A percentile compares a stretch with the other conserved stretches of the same genome.
phyloP scores from a whole-genome alignment of 2,329 filamentous ascomycete species.

The Colletotrichum musae region DNA sequence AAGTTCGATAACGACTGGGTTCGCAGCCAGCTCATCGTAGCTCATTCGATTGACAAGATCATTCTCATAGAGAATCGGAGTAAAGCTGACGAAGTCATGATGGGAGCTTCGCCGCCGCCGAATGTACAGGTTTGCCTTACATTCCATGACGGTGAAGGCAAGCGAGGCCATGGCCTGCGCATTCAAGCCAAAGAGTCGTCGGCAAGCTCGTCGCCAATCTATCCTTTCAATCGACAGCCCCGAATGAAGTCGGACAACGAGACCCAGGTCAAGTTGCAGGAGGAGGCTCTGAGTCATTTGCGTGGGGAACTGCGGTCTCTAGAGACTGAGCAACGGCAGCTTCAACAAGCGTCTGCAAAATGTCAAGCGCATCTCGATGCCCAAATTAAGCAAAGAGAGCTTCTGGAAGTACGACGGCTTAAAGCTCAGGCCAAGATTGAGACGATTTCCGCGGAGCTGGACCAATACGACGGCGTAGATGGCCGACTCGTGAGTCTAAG shows the following conservation, averaged over 20 bases:
- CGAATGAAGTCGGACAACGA: slow-evolving; percentile 87
- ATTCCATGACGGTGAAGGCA: slow-evolving; percentile 69
- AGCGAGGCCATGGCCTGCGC: slow-evolving; percentile 45
- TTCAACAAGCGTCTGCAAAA: slow-evolving; percentile 63
- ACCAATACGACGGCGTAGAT: slow-evolving; percentile 77
- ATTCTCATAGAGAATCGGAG: slow-evolving; percentile 79
- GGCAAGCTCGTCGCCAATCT: slow-evolving; percentile 55
- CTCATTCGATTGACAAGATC: slow-evolving; percentile 85
- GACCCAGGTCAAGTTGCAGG: slow-evolving; percentile 71
- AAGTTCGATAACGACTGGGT: slow-evolving; percentile 87
- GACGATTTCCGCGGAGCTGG: slow-evolving; percentile 70
- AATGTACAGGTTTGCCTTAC: slow-evolving; percentile 84
- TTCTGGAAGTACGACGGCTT: slow-evolving; percentile 69
- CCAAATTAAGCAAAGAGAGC: slow-evolving; percentile 51
- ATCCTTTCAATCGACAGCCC: slow-evolving; percentile 66
- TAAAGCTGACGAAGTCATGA: slow-evolving; percentile 80
- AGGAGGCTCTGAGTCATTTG: slow-evolving; percentile 67
- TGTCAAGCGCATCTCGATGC: slow-evolving; percentile 63
- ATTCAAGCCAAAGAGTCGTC: slow-evolving; percentile 29
- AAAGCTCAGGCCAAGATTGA: slow-evolving; percentile 72
- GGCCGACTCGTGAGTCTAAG: slow-evolving; percentile 73
- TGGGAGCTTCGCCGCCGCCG: slow-evolving; percentile 68
- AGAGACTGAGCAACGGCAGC: slow-evolving; percentile 61
- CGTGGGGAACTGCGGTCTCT: slow-evolving; percentile 68
- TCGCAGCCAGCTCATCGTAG: slow-evolving; percentile 86